Evolutionary conservation across 2,329 filamentous ascomycete species (phyloP).

Genomic region (Cladosporium phlei): DNA sequence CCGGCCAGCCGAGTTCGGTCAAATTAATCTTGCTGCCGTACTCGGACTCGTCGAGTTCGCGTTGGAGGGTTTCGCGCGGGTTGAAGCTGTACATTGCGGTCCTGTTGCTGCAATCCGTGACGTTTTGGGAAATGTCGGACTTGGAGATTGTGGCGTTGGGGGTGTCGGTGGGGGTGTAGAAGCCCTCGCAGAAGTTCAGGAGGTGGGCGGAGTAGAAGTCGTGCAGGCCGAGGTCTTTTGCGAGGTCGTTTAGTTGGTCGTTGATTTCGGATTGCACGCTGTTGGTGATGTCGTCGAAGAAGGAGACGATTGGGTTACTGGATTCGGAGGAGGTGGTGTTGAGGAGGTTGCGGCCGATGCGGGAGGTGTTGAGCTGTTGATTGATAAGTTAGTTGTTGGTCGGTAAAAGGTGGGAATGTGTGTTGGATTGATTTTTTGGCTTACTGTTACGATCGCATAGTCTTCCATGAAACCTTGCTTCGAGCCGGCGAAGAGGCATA

Average conservation of each 20-base stretch:
- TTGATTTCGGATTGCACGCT: slow-evolving; percentile 39
- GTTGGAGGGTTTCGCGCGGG: slow-evolving; percentile 46
- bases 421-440: too few relatives aligned
- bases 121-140: slow-evolving; percentile 44
- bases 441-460: slow-evolving; percentile 53
- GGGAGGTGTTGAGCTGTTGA: slow-evolving; percentile 52
- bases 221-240: slow-evolving; percentile 48
- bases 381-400: not conserved
- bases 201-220: slow-evolving; percentile 60
- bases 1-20: slow-evolving; percentile 52
- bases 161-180: slow-evolving; percentile 40
- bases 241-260: slow-evolving; percentile 38
- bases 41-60: slow-evolving; percentile 41
- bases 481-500: slow-evolving; percentile 58
- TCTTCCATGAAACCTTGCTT: slow-evolving; percentile 52
- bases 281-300: slow-evolving; percentile 31
- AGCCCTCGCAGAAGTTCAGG: slow-evolving; percentile 55
- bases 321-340: slow-evolving; percentile 20
- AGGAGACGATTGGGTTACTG: slow-evolving; percentile 26
- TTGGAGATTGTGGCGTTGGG: slow-evolving; percentile 39
- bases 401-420: too few relatives aligned
- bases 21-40: slow-evolving; percentile 47
- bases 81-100: slow-evolving; percentile 55
- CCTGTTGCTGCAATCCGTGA: slow-evolving; percentile 51
- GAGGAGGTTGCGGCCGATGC: slow-evolving; percentile 41